Percentiles rank a stretch among this genome's conserved stretches.
phyloP scores from a whole-genome alignment of 2,329 filamentous ascomycete genomes.

The Xylariaceae sp. region DNA sequence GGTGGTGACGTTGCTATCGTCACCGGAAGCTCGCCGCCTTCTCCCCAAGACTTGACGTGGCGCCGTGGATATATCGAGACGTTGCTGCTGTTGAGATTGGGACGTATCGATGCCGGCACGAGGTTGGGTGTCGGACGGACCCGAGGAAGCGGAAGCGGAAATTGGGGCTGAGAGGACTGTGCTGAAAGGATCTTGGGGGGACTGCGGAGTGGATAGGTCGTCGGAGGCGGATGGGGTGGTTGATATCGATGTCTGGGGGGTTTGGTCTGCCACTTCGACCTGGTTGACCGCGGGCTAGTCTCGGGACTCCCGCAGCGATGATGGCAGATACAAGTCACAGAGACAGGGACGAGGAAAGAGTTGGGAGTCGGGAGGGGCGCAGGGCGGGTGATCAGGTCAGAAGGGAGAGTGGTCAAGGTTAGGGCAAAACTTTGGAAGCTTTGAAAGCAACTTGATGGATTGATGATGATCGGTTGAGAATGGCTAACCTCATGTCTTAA shows the following conservation, averaged over 20 bases:
- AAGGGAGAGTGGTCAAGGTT: slow-evolving; percentile 17
- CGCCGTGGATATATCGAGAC: slow-evolving; percentile 10
- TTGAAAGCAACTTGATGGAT: slow-evolving; percentile 29
- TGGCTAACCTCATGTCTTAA: slow-evolving; percentile 37
- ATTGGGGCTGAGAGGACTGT: slow-evolving; percentile 51
- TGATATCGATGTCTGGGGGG: slow-evolving; percentile 53
- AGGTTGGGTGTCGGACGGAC: slow-evolving; percentile 11
- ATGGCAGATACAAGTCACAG: slow-evolving; percentile 19
- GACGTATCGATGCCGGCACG: slow-evolving; percentile 22
- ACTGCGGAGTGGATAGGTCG: slow-evolving; percentile 65
- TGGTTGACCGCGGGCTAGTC: slow-evolving; percentile 50
- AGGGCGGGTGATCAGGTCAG: slow-evolving; percentile 6
- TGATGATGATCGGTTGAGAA: slow-evolving; percentile 26
- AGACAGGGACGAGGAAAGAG: background rate
- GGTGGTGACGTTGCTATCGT: slow-evolving; percentile 41
- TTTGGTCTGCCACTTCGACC: slow-evolving; percentile 77
- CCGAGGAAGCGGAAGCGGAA: slow-evolving; percentile 26
- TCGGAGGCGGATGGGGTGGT: slow-evolving; percentile 70
- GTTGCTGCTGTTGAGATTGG: slow-evolving; percentile 18
- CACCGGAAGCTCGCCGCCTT: slow-evolving; percentile 56
- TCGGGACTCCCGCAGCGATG: slow-evolving; percentile 46
- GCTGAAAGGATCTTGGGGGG: slow-evolving; percentile 55
- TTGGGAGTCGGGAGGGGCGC: slow-evolving; percentile 5
- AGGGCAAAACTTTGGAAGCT: slow-evolving; percentile 29
- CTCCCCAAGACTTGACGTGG: slow-evolving; percentile 57